A percentile compares a stretch with the other conserved stretches of the same genome.
Conservation (phyloP, 805 yeast species). For the Grigorovia humatica region DNA sequence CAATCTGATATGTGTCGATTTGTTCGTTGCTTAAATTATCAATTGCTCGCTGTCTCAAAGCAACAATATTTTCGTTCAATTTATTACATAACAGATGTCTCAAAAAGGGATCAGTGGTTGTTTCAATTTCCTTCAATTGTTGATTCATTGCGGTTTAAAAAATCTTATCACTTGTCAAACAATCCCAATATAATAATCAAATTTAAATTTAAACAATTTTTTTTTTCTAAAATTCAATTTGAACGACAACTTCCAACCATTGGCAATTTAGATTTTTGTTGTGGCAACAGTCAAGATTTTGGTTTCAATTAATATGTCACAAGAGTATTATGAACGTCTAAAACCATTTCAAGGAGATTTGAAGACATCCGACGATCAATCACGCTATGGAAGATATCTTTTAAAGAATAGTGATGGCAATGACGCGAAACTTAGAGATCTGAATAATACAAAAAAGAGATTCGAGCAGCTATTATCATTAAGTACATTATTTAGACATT, state of each 20-base stretch:
- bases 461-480: constrained; percentile 57
- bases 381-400: constrained; percentile 6
- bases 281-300: neutral
- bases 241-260: neutral
- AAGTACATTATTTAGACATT: constrained; percentile 57
- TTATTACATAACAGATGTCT: constrained; percentile 1
- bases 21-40: neutral
- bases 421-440: neutral
- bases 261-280: too few relatives aligned
- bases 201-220: neutral
- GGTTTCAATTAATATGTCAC: neutral
- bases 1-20: neutral
- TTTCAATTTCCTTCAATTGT: neutral
- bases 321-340: constrained; percentile 7
- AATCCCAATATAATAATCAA: neutral
- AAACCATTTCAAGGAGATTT: constrained; percentile 9
- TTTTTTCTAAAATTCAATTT: neutral
- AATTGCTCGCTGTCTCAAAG: neutral
- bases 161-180: neutral
- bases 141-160: neutral
- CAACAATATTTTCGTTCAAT: neutral
- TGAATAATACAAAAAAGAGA: constrained; percentile 53
- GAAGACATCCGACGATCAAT: constrained; percentile 1
- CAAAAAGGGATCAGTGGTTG: neutral
- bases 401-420: constrained; percentile 1